Evolutionary conservation across 306 rosid genomes (phyloP).

Genomic region (Arachis stenosperma): DNA sequence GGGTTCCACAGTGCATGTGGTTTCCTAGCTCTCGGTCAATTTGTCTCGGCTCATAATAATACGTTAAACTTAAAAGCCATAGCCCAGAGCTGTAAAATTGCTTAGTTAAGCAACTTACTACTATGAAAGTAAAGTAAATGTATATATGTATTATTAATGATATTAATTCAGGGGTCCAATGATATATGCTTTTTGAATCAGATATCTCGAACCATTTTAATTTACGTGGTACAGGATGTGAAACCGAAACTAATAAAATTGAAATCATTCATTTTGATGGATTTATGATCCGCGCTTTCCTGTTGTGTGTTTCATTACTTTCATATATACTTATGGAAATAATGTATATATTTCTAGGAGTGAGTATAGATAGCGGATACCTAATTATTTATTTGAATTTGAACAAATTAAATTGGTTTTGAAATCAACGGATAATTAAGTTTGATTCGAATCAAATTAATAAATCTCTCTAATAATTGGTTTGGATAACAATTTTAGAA

Average conservation of each 20-base stretch:
- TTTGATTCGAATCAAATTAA: too few species aligned
- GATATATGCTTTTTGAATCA: slow-evolving; percentile 23
- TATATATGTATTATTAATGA: not conserved
- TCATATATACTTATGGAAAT: too few species aligned
- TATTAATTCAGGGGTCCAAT: slow-evolving; percentile 33
- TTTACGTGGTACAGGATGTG: too few species aligned
- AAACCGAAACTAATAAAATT: too few species aligned
- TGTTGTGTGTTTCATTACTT: not conserved
- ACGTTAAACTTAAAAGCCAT: slow-evolving; percentile 33
- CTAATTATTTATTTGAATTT: too few species aligned
- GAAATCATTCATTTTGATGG: not conserved
- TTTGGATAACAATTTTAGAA: too few species aligned
- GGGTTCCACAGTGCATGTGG: slow-evolving; percentile 52
- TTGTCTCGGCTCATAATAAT: slow-evolving; percentile 35
- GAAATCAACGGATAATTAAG: too few species aligned
- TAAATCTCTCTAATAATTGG: too few species aligned
- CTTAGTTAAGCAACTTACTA: slow-evolving; percentile 18
- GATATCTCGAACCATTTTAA: not conserved
- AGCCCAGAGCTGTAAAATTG: slow-evolving; percentile 48
- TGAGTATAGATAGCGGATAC: too few species aligned
- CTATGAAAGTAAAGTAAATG: not conserved
- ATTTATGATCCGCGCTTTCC: slow-evolving; percentile 26
- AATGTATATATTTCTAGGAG: too few species aligned
- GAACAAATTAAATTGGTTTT: too few species aligned
- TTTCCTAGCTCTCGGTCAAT: slow-evolving; percentile 41